phyloP scores from a whole-genome alignment of 306 rosid genomes.

The Quercus ilex region DNA sequence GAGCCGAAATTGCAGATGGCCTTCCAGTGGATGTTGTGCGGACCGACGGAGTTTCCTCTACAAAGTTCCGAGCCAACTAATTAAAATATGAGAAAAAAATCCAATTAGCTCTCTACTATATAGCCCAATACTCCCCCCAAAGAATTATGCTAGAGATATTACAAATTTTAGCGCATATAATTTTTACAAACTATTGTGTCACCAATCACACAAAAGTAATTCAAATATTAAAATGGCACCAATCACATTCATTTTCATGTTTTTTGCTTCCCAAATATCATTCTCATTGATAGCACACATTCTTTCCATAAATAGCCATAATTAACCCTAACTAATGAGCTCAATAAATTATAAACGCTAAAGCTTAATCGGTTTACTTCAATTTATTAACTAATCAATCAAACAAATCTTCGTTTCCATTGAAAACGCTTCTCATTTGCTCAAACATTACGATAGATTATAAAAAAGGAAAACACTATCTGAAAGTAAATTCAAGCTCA shows the following conservation, averaged over 20 bases:
- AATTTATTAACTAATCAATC: neutral
- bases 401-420: neutral
- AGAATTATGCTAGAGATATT: no score
- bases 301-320: neutral
- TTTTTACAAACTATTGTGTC: no score
- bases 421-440: neutral
- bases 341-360: neutral
- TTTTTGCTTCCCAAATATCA: neutral
- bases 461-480: neutral
- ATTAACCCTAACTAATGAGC: neutral
- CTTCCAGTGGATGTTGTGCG: conserved; percentile 56
- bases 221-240: no score
- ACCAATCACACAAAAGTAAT: no score
- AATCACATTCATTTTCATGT: no score
- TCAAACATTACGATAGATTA: neutral
- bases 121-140: neutral
- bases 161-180: no score
- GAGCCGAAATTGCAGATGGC: conserved; percentile 30
- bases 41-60: conserved; percentile 42
- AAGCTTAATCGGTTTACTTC: neutral
- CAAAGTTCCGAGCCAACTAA: conserved; percentile 55
- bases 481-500: neutral
- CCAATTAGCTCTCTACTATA: conserved; percentile 18
- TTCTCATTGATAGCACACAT: neutral
- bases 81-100: conserved; percentile 13